phyloP scores from a whole-genome alignment of 2,329 filamentous ascomycete genomes.

The Cytospora piceae region DNA sequence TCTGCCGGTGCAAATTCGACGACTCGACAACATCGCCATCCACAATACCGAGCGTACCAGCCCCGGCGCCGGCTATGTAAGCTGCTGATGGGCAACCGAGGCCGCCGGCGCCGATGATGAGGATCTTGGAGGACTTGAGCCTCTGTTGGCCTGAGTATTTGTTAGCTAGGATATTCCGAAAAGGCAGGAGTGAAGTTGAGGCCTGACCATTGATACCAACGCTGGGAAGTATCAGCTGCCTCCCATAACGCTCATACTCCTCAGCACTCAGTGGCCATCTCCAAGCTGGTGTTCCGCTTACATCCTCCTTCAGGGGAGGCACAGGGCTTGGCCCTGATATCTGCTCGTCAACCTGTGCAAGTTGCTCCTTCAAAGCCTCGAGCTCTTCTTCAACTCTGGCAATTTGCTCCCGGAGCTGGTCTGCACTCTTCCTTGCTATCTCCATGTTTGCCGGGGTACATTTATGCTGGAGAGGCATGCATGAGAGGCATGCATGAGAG shows the following conservation, averaged over 20 bases:
- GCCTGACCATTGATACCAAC: slow-evolving; percentile 73
- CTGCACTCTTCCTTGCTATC: slow-evolving; percentile 34
- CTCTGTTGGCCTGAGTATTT: slow-evolving; percentile 69
- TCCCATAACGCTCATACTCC: slow-evolving; percentile 85
- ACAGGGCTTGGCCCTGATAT: background rate
- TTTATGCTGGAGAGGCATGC: too few species aligned
- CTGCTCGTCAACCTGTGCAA: slow-evolving; percentile 45
- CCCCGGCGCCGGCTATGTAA: slow-evolving; percentile 89
- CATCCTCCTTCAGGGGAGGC: background rate
- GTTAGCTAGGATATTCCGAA: background rate
- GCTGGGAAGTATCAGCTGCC: slow-evolving; percentile 86
- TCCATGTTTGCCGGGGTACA: slow-evolving; percentile 41
- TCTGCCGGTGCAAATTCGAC: slow-evolving; percentile 91
- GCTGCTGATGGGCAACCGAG: slow-evolving; percentile 88
- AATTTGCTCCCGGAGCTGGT: slow-evolving; percentile 53
- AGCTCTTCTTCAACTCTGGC: slow-evolving; percentile 53
- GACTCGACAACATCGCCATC: slow-evolving; percentile 87
- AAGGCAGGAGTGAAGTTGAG: background rate
- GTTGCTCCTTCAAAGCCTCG: slow-evolving; percentile 47
- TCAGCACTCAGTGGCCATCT: slow-evolving; percentile 71
- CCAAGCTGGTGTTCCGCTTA: slow-evolving; percentile 36
- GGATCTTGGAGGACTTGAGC: slow-evolving; percentile 69
- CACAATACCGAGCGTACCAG: slow-evolving; percentile 80
- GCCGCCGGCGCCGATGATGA: slow-evolving; percentile 86
- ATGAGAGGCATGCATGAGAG: background rate